These are phyloP conservation scores for Zymoseptoria crescenta DNA, from an alignment of 2,329 filamentous ascomycete species.

Conservation along the genomic window DNA sequence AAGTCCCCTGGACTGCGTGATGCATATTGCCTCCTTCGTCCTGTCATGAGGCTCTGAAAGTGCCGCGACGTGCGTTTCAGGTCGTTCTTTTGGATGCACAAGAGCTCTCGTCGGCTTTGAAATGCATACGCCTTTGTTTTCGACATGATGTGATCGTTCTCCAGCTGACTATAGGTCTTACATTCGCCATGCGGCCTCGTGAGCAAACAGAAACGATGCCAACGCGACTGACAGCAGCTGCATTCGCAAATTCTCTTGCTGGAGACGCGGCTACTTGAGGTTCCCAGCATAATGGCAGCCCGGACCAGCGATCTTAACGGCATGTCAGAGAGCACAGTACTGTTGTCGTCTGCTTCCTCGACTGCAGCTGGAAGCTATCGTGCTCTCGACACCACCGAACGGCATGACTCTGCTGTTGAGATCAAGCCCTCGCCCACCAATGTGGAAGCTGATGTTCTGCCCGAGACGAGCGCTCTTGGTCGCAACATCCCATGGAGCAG, in stretches of 20 bases:
- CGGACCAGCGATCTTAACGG: not conserved
- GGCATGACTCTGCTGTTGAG: constrained; percentile 5
- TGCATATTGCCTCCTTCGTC: not conserved
- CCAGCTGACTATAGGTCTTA: not conserved
- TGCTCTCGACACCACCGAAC: constrained; percentile 7
- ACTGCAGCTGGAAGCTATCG: constrained; percentile 2
- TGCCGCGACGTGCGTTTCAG: not conserved
- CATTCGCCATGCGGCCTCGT: not conserved
- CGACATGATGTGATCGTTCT: not conserved
- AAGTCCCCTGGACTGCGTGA: not conserved
- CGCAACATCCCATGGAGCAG: constrained; percentile 55
- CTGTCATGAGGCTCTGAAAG: too few relatives aligned
- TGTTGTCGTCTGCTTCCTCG: constrained; percentile 6
- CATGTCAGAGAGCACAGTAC: constrained; percentile 5
- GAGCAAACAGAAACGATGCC: not conserved
- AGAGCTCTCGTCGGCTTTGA: not conserved
- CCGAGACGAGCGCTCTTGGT: constrained; percentile 51
- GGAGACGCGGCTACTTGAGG: not conserved
- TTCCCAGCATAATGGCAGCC: not conserved
- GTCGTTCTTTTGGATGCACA: not conserved
- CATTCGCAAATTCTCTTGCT: not conserved
- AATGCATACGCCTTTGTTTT: not conserved
- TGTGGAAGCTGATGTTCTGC: constrained; percentile 52
- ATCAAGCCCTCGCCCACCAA: constrained; percentile 11
- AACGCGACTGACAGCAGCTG: not conserved